A percentile compares a stretch with the other conserved stretches of the same genome.
Evolutionary conservation across 192 early-diverging fungal genomes (phyloP).

Genomic region (Rhizophagus prolifer): DNA sequence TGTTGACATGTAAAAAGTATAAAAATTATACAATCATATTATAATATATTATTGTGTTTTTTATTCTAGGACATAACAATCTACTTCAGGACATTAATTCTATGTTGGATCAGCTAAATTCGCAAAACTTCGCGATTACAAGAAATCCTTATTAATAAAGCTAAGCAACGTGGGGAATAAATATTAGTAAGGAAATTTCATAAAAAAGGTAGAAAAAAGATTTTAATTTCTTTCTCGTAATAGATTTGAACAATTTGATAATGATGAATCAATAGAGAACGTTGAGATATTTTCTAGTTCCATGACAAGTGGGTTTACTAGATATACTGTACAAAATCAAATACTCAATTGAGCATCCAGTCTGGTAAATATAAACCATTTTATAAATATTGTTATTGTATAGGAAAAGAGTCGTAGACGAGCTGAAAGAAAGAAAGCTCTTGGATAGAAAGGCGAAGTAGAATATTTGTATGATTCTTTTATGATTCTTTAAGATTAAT

Average conservation of each 20-base stretch:
- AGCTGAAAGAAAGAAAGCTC: slow-evolving; percentile 73
- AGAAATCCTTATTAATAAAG: slow-evolving; percentile 41
- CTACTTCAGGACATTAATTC: slow-evolving; percentile 65
- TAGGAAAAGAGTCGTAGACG: slow-evolving; percentile 66
- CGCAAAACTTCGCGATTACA: slow-evolving; percentile 57
- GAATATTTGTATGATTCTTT: slow-evolving; percentile 81
- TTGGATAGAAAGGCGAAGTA: slow-evolving; percentile 93
- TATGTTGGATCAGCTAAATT: slow-evolving; percentile 60
- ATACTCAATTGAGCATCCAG: slow-evolving; percentile 57
- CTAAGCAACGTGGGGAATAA: slow-evolving; percentile 18
- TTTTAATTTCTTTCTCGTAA: neutral
- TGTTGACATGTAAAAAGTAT: slow-evolving; percentile 29
- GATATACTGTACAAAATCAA: slow-evolving; percentile 72
- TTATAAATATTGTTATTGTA: slow-evolving; percentile 8
- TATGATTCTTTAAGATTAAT: slow-evolving; percentile 57
- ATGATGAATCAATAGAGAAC: slow-evolving; percentile 71
- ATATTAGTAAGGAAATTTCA: neutral
- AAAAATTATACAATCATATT: slow-evolving; percentile 8
- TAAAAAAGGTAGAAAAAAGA: neutral
- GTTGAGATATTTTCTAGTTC: slow-evolving; percentile 93
- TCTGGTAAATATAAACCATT: slow-evolving; percentile 35
- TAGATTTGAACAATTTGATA: slow-evolving; percentile 25
- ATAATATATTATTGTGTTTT: neutral
- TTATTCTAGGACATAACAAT: slow-evolving; percentile 43
- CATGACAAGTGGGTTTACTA: slow-evolving; percentile 85